Conservation (phyloP, 352 stramenopile genomes). For the Globisporangium abappressorium region DNA sequence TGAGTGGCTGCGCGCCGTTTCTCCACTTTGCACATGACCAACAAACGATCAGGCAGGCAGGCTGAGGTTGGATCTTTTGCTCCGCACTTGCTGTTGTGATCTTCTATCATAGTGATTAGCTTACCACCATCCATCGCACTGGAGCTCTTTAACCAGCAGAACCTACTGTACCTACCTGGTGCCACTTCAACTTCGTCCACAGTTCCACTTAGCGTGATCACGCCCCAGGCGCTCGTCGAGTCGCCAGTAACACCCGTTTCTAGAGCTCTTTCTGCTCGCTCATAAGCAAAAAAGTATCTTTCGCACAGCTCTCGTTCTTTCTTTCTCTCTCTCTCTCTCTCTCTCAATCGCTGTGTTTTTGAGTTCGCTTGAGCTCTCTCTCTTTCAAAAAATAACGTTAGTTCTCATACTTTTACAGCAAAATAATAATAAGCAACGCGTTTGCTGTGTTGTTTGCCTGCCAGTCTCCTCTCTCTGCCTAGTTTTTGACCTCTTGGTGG, state of each 20-base stretch:
- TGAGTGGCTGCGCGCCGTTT: background rate
- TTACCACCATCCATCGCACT: background rate
- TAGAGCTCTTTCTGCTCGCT: background rate
- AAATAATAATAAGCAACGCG: background rate
- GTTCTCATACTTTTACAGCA: conserved; percentile 10
- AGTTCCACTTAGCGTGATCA: too few species aligned
- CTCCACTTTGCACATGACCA: background rate
- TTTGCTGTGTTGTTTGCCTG: background rate
- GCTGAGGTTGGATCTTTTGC: background rate
- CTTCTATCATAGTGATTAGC: background rate
- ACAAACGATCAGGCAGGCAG: background rate
- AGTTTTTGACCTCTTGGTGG: too few species aligned
- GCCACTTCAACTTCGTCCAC: background rate
- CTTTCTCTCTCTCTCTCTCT: background rate
- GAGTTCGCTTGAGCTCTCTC: too few species aligned
- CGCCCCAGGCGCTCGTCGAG: background rate
- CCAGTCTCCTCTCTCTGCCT: background rate
- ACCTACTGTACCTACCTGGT: too few species aligned
- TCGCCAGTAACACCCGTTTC: background rate
- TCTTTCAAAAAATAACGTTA: conserved; percentile 1
- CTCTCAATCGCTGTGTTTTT: background rate
- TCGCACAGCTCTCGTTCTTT: background rate
- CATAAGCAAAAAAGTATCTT: background rate
- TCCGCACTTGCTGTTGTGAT: background rate
- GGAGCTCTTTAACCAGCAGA: background rate